Evolutionary conservation across 257 asterid genomes (phyloP), one percentile per base, ranked within the genome.

Genomic region (Fraxinus cuspidata): DNA sequence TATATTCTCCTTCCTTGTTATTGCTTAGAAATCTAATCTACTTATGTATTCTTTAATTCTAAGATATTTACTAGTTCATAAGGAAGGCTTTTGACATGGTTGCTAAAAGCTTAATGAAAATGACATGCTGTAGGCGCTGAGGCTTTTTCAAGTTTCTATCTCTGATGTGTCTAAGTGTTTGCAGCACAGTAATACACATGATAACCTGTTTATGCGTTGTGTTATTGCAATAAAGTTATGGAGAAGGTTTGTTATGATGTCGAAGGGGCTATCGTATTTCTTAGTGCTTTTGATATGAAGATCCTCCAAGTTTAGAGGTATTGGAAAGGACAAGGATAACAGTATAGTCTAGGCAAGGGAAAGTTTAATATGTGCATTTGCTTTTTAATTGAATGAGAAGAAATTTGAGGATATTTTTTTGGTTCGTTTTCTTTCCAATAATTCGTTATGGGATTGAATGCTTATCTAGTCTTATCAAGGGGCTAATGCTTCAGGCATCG

Each of bases 71-170:
- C 29, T 28, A 23, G 40, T 7, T 19, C 4, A 0, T 34, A 18
- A 27, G 32, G 40, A 23, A 42, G 51, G 51, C 51, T 42, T 72
- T 71, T 72, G 18, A 44, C 9, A 15, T 47, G 23, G 10, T 72
- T 28, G 27, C 6, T 27, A 15, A 28, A 16, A 47, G 31, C 21
- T 2, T 27, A 21, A 15, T 40, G 15, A 71, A 53, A 34, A 72
- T 47, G 23, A 18, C 16, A 11, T 72, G 8, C 18, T 44, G 40
- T 15, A 18, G 65, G 51, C 27, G 64, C 76, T 71, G 42, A 72
- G 76, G 63, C 35, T 56, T 71, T 71, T 16, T 42, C 58, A 70
- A 71, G 13, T 42, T 25, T 47, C 40, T 72, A 42, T 25, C 25
- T 72, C 1, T 1, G 13, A 28, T 44, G 27, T 15, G 13, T 72